phyloP scores from a whole-genome alignment of 345 rosid genomes.

The Salix koriyanagi region DNA sequence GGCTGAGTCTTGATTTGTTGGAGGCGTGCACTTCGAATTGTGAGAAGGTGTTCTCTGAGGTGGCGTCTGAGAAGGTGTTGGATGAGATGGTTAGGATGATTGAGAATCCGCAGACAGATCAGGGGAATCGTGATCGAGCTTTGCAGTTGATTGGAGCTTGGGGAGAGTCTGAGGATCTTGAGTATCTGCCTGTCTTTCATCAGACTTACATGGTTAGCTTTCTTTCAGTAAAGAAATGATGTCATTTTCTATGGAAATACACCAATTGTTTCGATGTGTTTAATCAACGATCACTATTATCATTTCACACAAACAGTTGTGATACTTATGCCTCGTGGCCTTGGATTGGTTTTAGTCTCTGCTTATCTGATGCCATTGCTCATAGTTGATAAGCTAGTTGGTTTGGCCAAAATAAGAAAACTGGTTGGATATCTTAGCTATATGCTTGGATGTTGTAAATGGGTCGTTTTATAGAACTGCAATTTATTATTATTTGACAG shows the following conservation, averaged over 20 bases:
- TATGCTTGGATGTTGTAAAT: neutral
- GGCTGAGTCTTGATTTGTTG: constrained; percentile 67
- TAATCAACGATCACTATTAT: neutral
- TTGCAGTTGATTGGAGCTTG: constrained; percentile 71
- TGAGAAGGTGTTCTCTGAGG: constrained; percentile 70
- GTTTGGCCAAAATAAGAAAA: neutral
- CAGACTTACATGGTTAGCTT: constrained; percentile 61
- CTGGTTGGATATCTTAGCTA: neutral
- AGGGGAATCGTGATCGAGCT: constrained; percentile 50
- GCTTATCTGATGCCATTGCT: neutral
- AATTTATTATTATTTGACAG: neutral
- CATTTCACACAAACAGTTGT: neutral
- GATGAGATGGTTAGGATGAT: constrained; percentile 85
- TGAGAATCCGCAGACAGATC: constrained; percentile 47
- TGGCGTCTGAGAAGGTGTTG: constrained; percentile 71
- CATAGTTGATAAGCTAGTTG: neutral
- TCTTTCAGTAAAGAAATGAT: neutral
- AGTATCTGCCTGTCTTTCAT: constrained; percentile 70
- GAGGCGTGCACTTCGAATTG: constrained; percentile 77
- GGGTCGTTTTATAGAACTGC: neutral
- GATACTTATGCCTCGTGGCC: neutral
- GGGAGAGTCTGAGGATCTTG: constrained; percentile 74
- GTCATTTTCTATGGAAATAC: neutral
- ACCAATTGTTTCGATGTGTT: neutral
- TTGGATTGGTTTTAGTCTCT: neutral